phyloP scores from a whole-genome alignment of 768 basidiomycete species.

The Xerocomus spinulosus region DNA sequence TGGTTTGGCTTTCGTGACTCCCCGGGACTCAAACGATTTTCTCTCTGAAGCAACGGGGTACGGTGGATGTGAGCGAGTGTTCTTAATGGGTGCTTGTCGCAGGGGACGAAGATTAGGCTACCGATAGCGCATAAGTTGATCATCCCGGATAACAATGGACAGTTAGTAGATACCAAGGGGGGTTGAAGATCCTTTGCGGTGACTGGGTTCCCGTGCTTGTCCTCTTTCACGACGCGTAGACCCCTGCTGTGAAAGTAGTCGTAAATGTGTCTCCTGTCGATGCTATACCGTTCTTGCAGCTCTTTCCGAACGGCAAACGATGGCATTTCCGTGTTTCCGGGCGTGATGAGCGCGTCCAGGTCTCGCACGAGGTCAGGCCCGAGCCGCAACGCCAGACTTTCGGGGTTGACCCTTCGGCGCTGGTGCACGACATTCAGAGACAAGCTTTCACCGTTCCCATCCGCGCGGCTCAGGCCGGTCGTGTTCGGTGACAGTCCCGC shows the following conservation, averaged over 20 bases:
- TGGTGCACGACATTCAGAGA: slow-evolving; percentile 19
- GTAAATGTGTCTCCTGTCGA: slow-evolving; percentile 72
- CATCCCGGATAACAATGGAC: slow-evolving; percentile 5
- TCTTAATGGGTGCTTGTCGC: slow-evolving; percentile 24
- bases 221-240: slow-evolving; percentile 60
- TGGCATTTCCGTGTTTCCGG: slow-evolving; percentile 72
- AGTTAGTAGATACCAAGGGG: slow-evolving; percentile 25
- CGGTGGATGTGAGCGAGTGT: slow-evolving; percentile 16
- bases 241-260: slow-evolving; percentile 71
- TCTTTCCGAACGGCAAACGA: slow-evolving; percentile 65
- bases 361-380: slow-evolving; percentile 65
- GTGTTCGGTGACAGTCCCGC: slow-evolving; percentile 5
- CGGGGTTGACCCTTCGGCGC: slow-evolving; percentile 57
- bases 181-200: slow-evolving; percentile 17
- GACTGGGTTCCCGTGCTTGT: slow-evolving; percentile 52
- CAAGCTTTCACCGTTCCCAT: background rate
- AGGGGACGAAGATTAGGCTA: slow-evolving; percentile 32
- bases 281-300: slow-evolving; percentile 64
- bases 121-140: slow-evolving; percentile 6
- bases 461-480: slow-evolving; percentile 9
- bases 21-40: slow-evolving; percentile 23
- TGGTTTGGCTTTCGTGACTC: slow-evolving; percentile 29
- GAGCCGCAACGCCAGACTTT: slow-evolving; percentile 61
- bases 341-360: slow-evolving; percentile 64
- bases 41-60: slow-evolving; percentile 11